A percentile compares a stretch with the other conserved stretches of the same genome.
Conservation (phyloP, 108 stramenopile species). For the Cyclostephanos tholiformis region DNA sequence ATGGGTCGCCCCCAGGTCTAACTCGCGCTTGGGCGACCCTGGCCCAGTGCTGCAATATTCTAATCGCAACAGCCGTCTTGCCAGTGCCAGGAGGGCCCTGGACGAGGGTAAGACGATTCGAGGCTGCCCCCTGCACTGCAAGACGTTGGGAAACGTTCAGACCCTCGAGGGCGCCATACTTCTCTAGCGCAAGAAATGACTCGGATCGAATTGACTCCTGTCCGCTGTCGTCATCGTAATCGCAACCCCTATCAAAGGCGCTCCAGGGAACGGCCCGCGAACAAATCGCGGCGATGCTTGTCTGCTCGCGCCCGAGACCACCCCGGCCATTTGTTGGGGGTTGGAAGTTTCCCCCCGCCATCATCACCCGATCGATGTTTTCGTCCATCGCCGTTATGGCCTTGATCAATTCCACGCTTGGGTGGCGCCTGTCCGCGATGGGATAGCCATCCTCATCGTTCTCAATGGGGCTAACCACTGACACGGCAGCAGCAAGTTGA, state of each 20-base stretch:
- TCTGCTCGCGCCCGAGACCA: conserved; percentile 48
- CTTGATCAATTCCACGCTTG: conserved; percentile 74
- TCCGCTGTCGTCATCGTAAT: conserved; percentile 45
- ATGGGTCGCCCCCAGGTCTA: conserved; percentile 59
- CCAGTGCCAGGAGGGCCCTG: conserved; percentile 89
- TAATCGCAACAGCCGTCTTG: conserved; percentile 90
- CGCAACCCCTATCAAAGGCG: conserved; percentile 55
- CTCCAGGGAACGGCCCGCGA: conserved; percentile 84
- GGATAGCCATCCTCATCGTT: conserved; percentile 44
- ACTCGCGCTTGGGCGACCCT: conserved; percentile 60
- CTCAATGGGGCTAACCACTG: conserved; percentile 67
- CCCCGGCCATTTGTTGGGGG: conserved; percentile 27
- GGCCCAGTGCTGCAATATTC: conserved; percentile 91
- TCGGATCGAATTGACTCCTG: conserved; percentile 68
- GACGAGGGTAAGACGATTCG: conserved; percentile 87
- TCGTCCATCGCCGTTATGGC: conserved; percentile 96
- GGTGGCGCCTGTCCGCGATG: conserved; percentile 59
- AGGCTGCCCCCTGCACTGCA: conserved; percentile 86
- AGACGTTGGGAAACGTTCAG: conserved; percentile 86
- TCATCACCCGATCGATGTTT: conserved; percentile 84
- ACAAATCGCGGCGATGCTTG: conserved; percentile 87
- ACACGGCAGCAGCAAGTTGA: conserved; percentile 81
- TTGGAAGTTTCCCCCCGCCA: conserved; percentile 56
- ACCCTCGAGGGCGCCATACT: conserved; percentile 84
- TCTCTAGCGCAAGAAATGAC: conserved; percentile 75